Evolutionary conservation across 768 basidiomycete genomes (phyloP).

Genomic region (Lactifluus pinguis): DNA sequence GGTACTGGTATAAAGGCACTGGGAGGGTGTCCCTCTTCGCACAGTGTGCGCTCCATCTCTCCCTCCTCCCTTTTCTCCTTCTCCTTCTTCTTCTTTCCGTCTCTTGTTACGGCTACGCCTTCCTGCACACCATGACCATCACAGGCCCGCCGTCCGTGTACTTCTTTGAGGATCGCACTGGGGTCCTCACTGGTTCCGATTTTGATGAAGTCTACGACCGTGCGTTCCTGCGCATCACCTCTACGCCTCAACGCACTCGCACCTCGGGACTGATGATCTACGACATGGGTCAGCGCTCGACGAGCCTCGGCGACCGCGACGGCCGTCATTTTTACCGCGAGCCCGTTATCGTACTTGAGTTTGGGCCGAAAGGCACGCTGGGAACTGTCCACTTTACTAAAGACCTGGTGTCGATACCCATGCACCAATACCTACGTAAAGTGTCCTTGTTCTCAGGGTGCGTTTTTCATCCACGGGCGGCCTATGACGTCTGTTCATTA

Average conservation of each 20-base stretch:
- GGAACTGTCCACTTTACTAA: constrained; percentile 50
- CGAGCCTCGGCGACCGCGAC: constrained; percentile 43
- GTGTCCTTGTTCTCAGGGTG: constrained; percentile 59
- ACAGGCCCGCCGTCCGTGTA: constrained; percentile 28
- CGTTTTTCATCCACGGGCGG: constrained; percentile 22
- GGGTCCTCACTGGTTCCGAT: constrained; percentile 44
- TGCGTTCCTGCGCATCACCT: constrained; percentile 54
- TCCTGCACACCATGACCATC: constrained; percentile 14
- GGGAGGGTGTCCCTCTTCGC: not conserved
- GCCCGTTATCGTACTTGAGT: constrained; percentile 53
- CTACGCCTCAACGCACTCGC: constrained; percentile 30
- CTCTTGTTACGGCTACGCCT: not conserved
- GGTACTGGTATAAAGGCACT: constrained; percentile 7
- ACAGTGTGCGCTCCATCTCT: not conserved
- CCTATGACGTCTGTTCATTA: not conserved
- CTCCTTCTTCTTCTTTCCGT: not conserved
- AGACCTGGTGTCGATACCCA: constrained; percentile 39
- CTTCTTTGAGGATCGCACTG: constrained; percentile 63
- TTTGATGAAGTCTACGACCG: constrained; percentile 77
- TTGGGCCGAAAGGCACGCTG: constrained; percentile 45
- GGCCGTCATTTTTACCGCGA: constrained; percentile 42
- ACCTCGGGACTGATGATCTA: constrained; percentile 43
- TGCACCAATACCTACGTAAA: constrained; percentile 56
- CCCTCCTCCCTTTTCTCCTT: not conserved
- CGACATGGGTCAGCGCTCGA: constrained; percentile 55